Base-by-base conservation (phyloP, 768 basidiomycete genomes). In the Boletus vermiculosoides region DNA sequence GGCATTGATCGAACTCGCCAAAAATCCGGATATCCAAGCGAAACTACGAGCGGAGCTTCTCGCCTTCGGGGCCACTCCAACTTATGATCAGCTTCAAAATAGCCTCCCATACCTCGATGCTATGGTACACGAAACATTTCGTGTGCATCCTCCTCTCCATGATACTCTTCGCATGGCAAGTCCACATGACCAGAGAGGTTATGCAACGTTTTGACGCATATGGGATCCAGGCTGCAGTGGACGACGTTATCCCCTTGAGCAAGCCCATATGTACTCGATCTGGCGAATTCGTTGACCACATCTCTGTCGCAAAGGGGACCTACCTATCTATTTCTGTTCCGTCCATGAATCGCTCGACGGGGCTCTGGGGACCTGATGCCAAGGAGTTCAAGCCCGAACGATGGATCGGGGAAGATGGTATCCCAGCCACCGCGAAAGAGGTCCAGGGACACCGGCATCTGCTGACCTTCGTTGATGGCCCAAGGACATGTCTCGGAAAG, bases 281-380 rank as follows among this genome's bases (percentile, higher is more conserved):
- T 0, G 83, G 83, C 0, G 63, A 73, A 44, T 58, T 63, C 0
- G 71, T 80, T 16, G 66, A 73, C 23, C 72, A 69, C 18, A 67
- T 87, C 48, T 45, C 72, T 6, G 68, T 87, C 37, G 71, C 75
- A 20, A 81, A 80, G 57, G 84, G 80, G 4, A 80, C 78, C 1
- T 55, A 63, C 1, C 56, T 88, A 28, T 56, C 72, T 12, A 65
- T 79, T 3, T 78, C 81, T 70, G 71, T 20, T n/a, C n/a, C n/a
- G n/a, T n/a, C n/a, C n/a, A 73, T 83, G 50, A 86, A 88, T 66
- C 66, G 73, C 7, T 79, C 81, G n/a, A 75, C 74, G 52, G 69
- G 66, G 1, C 66, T 86, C 33, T 90, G 88, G 88, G 88, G 88
- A 1, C 63, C 74, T 0, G 79, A 84, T 55, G 79, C 84, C 5